Percentiles rank a stretch among this genome's conserved stretches.
phyloP scores from a whole-genome alignment of 805 yeast species.

The Ogataea saltuana region DNA sequence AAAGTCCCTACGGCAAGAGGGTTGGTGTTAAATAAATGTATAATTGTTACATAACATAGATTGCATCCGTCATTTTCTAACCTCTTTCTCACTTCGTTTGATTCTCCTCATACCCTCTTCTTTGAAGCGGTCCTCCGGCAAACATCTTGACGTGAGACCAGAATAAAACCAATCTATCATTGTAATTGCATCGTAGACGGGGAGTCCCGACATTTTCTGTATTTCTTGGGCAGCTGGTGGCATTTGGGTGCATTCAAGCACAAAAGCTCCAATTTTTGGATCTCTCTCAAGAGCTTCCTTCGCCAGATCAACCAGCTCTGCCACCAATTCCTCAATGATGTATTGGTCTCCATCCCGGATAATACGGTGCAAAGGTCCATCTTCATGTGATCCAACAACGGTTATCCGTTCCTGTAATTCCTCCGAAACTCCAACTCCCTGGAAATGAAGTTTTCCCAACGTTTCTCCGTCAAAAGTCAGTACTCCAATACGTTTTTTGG shows the following conservation, averaged over 20 bases:
- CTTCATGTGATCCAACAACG: constrained; percentile 3
- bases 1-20: constrained; percentile 34
- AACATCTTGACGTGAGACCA: not conserved
- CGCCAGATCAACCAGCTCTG: constrained; percentile 1
- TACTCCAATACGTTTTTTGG: not conserved
- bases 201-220: constrained; percentile 2
- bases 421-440: constrained; percentile 1
- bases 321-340: constrained; percentile 1
- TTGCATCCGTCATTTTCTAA: not conserved
- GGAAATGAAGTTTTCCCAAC: not conserved
- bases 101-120: constrained; percentile 1
- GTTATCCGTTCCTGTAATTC: not conserved
- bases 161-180: constrained; percentile 6
- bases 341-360: constrained; percentile 3
- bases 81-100: constrained; percentile 4
- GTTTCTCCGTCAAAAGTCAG: constrained; percentile 3
- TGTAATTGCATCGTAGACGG: constrained; percentile 3
- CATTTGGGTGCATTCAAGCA: constrained; percentile 5
- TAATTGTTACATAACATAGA: not conserved
- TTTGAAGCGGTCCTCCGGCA: not conserved
- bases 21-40: not conserved
- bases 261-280: constrained; percentile 5
- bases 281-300: constrained; percentile 1
- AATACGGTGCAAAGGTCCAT: constrained; percentile 1
- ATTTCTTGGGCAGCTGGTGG: constrained; percentile 3